These are phyloP conservation scores for Arabidopsis hybrid DNA, from an alignment of 441 rosid species.

Conservation along the genomic window DNA sequence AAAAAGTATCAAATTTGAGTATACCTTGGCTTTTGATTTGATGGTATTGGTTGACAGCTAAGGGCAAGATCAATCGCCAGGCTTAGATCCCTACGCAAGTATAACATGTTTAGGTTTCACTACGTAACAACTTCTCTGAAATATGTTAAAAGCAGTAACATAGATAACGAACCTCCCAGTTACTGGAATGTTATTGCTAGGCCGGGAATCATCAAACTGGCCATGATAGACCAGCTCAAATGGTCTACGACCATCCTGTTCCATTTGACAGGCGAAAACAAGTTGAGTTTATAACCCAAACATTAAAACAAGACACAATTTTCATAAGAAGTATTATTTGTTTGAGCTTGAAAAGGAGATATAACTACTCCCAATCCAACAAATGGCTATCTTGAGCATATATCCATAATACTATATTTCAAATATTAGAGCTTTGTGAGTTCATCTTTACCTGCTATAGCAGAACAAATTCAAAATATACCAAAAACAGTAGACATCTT, in stretches of 20 bases:
- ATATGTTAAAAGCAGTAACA: not conserved
- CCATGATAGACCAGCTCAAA: slow-evolving; percentile 93
- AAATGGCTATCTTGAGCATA: slow-evolving; percentile 9
- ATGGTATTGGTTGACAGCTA: slow-evolving; percentile 74
- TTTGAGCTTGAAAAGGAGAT: not conserved
- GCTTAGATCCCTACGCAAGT: slow-evolving; percentile 65
- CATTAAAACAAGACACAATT: not conserved
- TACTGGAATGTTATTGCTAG: slow-evolving; percentile 66
- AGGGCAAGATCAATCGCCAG: slow-evolving; percentile 75
- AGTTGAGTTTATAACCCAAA: slow-evolving; percentile 1
- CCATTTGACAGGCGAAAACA: slow-evolving; percentile 10
- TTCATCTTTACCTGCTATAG: not conserved
- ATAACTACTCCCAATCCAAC: not conserved
- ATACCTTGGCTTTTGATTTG: slow-evolving; percentile 81
- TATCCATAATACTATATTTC: not conserved
- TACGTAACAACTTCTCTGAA: slow-evolving; percentile 4
- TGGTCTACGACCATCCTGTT: slow-evolving; percentile 89
- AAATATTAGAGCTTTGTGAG: slow-evolving; percentile 2
- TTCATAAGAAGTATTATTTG: not conserved
- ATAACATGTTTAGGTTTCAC: slow-evolving; percentile 28
- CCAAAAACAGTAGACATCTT: not conserved
- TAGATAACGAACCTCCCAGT: slow-evolving; percentile 69
- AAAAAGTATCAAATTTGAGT: not conserved
- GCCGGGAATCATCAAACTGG: slow-evolving; percentile 93
- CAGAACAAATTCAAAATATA: not conserved